phyloP scores from a whole-genome alignment of 2,329 filamentous ascomycete genomes.

The Emydomyces testavorans region DNA sequence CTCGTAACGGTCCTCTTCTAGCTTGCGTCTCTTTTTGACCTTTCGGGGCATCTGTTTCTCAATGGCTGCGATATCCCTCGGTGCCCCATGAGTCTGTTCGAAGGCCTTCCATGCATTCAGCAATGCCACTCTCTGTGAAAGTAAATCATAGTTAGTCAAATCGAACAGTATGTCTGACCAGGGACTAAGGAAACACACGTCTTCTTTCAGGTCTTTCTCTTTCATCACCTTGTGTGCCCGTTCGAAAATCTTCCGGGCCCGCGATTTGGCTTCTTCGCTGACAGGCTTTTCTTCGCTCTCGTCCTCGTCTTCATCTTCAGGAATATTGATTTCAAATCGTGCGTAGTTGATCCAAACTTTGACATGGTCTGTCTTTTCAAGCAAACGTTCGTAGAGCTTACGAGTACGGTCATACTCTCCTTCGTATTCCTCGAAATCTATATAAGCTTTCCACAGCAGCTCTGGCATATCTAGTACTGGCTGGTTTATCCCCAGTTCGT shows the following conservation, averaged over 20 bases:
- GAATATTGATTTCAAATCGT: slow-evolving; percentile 94
- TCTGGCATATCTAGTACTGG: slow-evolving; percentile 90
- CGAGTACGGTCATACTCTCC: slow-evolving; percentile 78
- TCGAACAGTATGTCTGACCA: not conserved
- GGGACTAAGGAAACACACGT: slow-evolving; percentile 38
- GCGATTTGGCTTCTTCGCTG: slow-evolving; percentile 69
- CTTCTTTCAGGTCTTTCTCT: slow-evolving; percentile 80
- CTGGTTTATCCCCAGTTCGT: slow-evolving; percentile 77
- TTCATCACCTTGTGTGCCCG: slow-evolving; percentile 79
- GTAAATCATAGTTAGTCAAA: slow-evolving; percentile 24
- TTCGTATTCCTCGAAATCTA: slow-evolving; percentile 96
- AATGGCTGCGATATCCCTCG: slow-evolving; percentile 66
- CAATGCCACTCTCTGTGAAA: slow-evolving; percentile 59
- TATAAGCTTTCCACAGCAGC: slow-evolving; percentile 93
- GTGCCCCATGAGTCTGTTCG: slow-evolving; percentile 69
- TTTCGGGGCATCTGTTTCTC: slow-evolving; percentile 87
- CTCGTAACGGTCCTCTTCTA: slow-evolving; percentile 89
- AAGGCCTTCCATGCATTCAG: slow-evolving; percentile 90
- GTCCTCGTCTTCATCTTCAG: slow-evolving; percentile 57
- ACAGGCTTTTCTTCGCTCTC: slow-evolving; percentile 50
- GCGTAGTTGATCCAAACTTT: slow-evolving; percentile 99
- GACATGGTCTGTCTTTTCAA: slow-evolving; percentile 93
- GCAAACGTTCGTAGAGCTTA: slow-evolving; percentile 73
- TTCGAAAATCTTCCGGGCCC: slow-evolving; percentile 73
- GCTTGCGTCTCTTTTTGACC: slow-evolving; percentile 80